Base-by-base conservation (phyloP, 129 eudicot species). In the Smallanthus sonchifolius region DNA sequence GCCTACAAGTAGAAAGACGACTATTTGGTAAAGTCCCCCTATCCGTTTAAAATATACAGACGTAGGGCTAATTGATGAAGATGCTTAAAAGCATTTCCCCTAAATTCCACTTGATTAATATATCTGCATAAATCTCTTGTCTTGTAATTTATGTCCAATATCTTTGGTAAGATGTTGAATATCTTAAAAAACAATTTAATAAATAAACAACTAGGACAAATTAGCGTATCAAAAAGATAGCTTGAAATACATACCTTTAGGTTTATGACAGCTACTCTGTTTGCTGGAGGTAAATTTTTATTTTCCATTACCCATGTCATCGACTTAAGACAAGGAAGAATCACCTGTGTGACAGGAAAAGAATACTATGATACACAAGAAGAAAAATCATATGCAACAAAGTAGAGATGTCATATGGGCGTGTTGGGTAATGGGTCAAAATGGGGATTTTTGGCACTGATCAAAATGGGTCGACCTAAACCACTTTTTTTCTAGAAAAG, bases 241-340 rank as follows among this genome's bases (percentile, higher is more conserved):
- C 40, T 34, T 66, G 43, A 32, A 63, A 48, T 52, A 69, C 74
- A 79, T 73, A 87, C 96, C 98, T 89, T 89, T 52, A 92, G 81
- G 77, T 81, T 87, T 79, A 92, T 92, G 40, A 92, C 89, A 69
- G 98, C 98, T 60, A 87, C 86, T 81, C 95, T 87, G 85, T 84
- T 89, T 32, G 83, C 96, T 37, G 98, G 95, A 51, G 85, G 67
- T 34, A 82, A 83, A 82, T 72, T 79, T 81, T 86, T 92, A 70
- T 89, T 87, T 90, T 92, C 92, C 98, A 89, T 92, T 38, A 81
- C 90, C 96, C 98, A 92, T 70, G 95, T 92, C 98, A 89, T 89
- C 68, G 98, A 92, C 92, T 92, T 92, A 7, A 89, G 96, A 83
- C 95, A 92, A 81, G 98, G 96, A 82, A 89, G 91, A 42, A 81